phyloP scores from a whole-genome alignment of 1,284 basidiomycete species.

The Ganoderma multipileum region DNA sequence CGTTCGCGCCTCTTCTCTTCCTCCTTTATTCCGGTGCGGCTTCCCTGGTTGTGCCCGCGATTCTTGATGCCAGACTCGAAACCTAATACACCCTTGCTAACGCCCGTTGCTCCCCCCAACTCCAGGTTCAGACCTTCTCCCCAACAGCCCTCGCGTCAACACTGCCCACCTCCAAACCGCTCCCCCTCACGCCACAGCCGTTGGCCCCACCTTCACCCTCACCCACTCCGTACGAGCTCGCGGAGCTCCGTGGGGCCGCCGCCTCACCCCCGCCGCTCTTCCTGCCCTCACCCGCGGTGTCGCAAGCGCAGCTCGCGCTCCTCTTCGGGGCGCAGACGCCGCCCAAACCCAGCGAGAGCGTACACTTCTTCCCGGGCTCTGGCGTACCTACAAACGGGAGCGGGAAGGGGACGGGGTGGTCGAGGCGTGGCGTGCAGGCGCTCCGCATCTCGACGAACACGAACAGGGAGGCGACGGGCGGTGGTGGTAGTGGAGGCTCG shows the following conservation, averaged over 20 bases:
- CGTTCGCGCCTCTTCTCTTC: not conserved
- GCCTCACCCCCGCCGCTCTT: slow-evolving; percentile 22
- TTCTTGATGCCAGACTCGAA: not conserved
- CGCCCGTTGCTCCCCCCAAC: not conserved
- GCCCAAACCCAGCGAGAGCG: slow-evolving; percentile 18
- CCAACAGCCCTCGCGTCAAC: slow-evolving; percentile 9
- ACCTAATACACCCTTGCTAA: not conserved
- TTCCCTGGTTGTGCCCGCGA: not conserved
- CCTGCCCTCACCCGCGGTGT: slow-evolving; percentile 21
- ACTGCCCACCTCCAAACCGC: slow-evolving; percentile 13
- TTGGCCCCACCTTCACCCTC: not conserved
- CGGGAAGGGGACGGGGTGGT: not conserved
- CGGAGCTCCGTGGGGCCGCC: slow-evolving; percentile 1
- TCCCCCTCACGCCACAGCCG: slow-evolving; percentile 16
- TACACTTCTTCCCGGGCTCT: slow-evolving; percentile 24
- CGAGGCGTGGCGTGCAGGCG: slow-evolving; percentile 10
- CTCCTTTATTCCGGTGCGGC: not conserved
- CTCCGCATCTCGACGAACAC: slow-evolving; percentile 14
- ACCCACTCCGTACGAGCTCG: not conserved
- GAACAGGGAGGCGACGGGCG: not conserved
- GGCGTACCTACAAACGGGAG: not conserved
- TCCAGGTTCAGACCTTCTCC: not conserved
- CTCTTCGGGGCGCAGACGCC: slow-evolving; percentile 17
- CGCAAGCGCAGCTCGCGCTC: slow-evolving; percentile 28
- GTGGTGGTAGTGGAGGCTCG: not conserved